Evolutionary conservation across 805 yeast genomes (phyloP).

Genomic region (Lachancea meyersii): DNA sequence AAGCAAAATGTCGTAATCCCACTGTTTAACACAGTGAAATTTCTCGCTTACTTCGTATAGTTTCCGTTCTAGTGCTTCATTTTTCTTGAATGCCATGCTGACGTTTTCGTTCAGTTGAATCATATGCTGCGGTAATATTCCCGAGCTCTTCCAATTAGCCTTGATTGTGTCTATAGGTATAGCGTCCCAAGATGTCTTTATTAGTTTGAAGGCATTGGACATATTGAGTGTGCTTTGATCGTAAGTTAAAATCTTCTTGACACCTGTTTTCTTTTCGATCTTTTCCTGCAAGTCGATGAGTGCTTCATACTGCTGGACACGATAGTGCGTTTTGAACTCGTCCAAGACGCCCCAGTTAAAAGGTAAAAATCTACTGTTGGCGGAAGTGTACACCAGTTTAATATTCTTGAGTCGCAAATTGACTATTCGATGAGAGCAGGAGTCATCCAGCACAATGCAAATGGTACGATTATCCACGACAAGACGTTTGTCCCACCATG

Average conservation of each 20-base stretch:
- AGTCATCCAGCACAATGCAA: slow-evolving; percentile 52
- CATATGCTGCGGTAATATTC: slow-evolving; percentile 34
- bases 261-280: slow-evolving; percentile 15
- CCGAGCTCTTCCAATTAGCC: slow-evolving; percentile 41
- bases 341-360: slow-evolving; percentile 59
- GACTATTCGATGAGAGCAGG: slow-evolving; percentile 54
- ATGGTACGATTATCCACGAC: slow-evolving; percentile 45
- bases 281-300: slow-evolving; percentile 30
- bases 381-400: slow-evolving; percentile 35
- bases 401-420: slow-evolving; percentile 45
- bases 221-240: slow-evolving; percentile 45
- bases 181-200: slow-evolving; percentile 50
- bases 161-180: slow-evolving; percentile 35
- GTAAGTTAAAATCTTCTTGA: slow-evolving; percentile 21
- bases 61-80: slow-evolving; percentile 36
- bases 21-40: slow-evolving; percentile 46
- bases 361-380: slow-evolving; percentile 44
- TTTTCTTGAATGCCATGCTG: slow-evolving; percentile 32
- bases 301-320: slow-evolving; percentile 49
- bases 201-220: slow-evolving; percentile 52
- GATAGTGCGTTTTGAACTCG: slow-evolving; percentile 52
- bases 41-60: slow-evolving; percentile 41
- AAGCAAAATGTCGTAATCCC: slow-evolving; percentile 51
- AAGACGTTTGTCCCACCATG: slow-evolving; percentile 53
- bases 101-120: slow-evolving; percentile 27